Evolutionary conservation across 1,139 yeast species (phyloP), one percentile per base, ranked within the genome.

Genomic region (Sporopachydermia cereana): DNA sequence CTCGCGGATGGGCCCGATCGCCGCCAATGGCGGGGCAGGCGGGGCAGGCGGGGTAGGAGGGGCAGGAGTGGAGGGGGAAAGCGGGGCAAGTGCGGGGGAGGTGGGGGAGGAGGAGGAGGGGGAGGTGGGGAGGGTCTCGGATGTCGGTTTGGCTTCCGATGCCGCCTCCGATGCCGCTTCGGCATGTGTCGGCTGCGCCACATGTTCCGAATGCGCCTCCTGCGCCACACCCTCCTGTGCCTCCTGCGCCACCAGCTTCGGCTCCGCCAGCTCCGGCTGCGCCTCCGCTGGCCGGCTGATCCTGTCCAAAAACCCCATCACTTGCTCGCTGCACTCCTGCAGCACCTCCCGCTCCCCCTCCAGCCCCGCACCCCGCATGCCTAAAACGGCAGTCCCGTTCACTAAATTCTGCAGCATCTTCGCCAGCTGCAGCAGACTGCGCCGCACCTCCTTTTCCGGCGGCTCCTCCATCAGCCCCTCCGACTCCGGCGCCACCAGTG

Each of bases 391-490:
- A 0, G 88, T 69, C 5, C 86, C 89, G 56, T 84, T 84, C 0
- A 94, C 95, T 71, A 85, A 74, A 52, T 81, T 77, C 61, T 88
- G 96, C 31, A 86, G 63, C 2, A 82, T 79, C 55, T 85, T 84
- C 2, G 93, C 95, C 43, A 86, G 63, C 48, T 82, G 79, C 59
- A 86, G 74, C 39, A 82, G 68, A 0, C 85, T 74, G 50, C 91
- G 68, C 53, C 84, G 79, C 12, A 77, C 75, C 24, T 68, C 72
- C 18, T 52, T 51, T n/a, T 56, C 18, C 3, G 60, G 60, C 5
- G 59, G 49, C 18, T 42, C 45, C 18, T 53, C 56, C 16, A 61
- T 45, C 22, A 61, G 44, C 3, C 59, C 59, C 43, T 78, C 74
- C 3, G 79, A 68, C 50, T 84, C 93, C 0, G 95, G 95, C 44